Base-by-base conservation (phyloP, 1,284 basidiomycete species). In the Puccinia novopanici region DNA sequence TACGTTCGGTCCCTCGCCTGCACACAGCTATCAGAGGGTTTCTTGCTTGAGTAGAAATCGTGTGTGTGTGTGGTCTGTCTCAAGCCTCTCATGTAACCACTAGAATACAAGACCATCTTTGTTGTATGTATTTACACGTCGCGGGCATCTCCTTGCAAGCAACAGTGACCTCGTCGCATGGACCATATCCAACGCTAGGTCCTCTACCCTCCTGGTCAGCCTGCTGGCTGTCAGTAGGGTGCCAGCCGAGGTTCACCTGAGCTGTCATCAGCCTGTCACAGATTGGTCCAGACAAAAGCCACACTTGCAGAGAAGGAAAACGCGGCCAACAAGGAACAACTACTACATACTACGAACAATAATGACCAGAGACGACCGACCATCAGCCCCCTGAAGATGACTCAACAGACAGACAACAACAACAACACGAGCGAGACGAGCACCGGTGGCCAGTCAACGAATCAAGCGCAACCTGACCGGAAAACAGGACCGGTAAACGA, bases 1-100 rank as follows among this genome's bases (percentile, higher is more conserved):
- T 15, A 30, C 24, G 8, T 27, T 57, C 27, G 24, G n/a, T n/a
- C 22, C 27, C 5, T 70, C 67, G 19, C 13, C 3, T 24, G n/a
- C 37, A 5, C 34, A 40, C 42, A 71, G 68, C 68, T 10, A 50
- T 71, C 27, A 50, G 68, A 71, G 68, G 68, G 34, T 71, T 71
- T 54, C 68, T 71, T 34, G 52, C 68, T 54, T 71, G 34, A 71
- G 34, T 52, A 15, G 30, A 71, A 71, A 57, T 22, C 55, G 22
- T 57, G n/a, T 57, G 22, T 19, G 22, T 57, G 9, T 57, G 27
- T 57, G 55, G 22, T 22, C 55, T 65, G 54, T n/a, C n/a, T n/a
- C 6, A 45, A 45, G 45, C 45, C 45, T 45, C 45, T 45, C 8
- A 45, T 45, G 45, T 45, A 45, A 45, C 45, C 45, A 8, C 15